Conservation (phyloP, 2,329 filamentous ascomycete species). For the Tolypocladium endophyticum region DNA sequence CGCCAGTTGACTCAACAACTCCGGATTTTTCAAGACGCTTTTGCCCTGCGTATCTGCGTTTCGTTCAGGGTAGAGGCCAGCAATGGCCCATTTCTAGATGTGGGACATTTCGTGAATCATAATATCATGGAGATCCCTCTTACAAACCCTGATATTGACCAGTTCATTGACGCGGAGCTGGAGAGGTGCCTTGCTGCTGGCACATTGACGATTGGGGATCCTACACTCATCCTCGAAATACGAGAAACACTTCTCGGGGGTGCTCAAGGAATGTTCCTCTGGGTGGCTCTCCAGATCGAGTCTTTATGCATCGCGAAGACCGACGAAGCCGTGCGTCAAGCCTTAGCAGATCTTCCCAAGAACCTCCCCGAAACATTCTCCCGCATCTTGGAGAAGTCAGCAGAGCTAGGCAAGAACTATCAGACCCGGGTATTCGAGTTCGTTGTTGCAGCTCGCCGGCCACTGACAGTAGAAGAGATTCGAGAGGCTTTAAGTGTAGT, state of each 20-base stretch:
- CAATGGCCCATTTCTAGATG: neutral
- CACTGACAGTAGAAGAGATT: slow-evolving; percentile 22
- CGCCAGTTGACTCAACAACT: neutral
- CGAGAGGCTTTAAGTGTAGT: slow-evolving; percentile 26
- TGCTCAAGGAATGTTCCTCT: slow-evolving; percentile 27
- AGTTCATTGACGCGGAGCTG: neutral
- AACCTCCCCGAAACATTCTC: slow-evolving; percentile 18
- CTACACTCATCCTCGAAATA: neutral
- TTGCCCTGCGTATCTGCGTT: neutral
- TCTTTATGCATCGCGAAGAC: slow-evolving; percentile 22
- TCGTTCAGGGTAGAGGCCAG: neutral
- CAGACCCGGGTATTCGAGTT: slow-evolving; percentile 17
- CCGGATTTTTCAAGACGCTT: neutral
- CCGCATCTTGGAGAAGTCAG: slow-evolving; percentile 16
- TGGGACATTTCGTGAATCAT: neutral
- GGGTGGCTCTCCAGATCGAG: slow-evolving; percentile 23
- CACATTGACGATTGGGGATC: neutral
- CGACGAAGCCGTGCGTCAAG: slow-evolving; percentile 22
- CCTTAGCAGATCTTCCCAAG: slow-evolving; percentile 17
- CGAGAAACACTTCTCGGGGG: slow-evolving; percentile 10
- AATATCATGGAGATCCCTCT: neutral
- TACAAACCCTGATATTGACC: neutral
- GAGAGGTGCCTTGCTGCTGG: neutral
- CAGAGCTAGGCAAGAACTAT: slow-evolving; percentile 2
- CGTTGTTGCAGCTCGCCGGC: slow-evolving; percentile 15